phyloP scores from a whole-genome alignment of 116 monocot species.

The Trichopus zeylanicus region DNA sequence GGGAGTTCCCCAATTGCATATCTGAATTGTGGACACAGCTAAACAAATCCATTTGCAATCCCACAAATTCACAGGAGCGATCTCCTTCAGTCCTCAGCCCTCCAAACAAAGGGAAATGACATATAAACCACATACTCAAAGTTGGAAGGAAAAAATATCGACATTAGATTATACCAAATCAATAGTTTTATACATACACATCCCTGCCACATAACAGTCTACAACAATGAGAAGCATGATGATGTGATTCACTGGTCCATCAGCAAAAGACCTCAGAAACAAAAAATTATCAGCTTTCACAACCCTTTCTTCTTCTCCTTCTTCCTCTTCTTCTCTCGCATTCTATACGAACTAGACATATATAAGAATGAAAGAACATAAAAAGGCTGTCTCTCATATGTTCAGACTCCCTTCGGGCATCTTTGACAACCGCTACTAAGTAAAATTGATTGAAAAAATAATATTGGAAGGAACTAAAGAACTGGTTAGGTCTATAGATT shows the following conservation, averaged over 20 bases:
- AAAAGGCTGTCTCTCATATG: background rate
- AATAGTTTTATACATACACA: background rate
- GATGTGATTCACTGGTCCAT: background rate
- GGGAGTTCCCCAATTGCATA: background rate
- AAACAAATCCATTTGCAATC: constrained; percentile 1
- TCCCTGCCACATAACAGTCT: background rate
- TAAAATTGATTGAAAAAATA: background rate
- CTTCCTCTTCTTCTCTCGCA: background rate
- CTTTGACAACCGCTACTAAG: background rate
- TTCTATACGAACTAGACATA: background rate
- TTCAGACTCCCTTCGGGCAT: constrained; percentile 2
- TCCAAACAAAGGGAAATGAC: background rate
- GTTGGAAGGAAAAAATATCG: no score
- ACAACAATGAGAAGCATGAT: background rate
- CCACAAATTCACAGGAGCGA: background rate
- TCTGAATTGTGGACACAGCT: background rate
- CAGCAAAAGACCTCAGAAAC: constrained; percentile 1
- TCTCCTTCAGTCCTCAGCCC: no score
- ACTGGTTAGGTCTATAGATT: background rate
- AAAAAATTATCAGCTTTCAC: background rate
- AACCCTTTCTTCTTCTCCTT: background rate
- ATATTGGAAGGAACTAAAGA: background rate
- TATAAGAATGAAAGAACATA: constrained; percentile 9
- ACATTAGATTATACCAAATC: background rate
- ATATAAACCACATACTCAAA: no score